Evolutionary conservation across 2,329 filamentous ascomycete species (phyloP).

Genomic region (Cylindrodendrum hubeiense): DNA sequence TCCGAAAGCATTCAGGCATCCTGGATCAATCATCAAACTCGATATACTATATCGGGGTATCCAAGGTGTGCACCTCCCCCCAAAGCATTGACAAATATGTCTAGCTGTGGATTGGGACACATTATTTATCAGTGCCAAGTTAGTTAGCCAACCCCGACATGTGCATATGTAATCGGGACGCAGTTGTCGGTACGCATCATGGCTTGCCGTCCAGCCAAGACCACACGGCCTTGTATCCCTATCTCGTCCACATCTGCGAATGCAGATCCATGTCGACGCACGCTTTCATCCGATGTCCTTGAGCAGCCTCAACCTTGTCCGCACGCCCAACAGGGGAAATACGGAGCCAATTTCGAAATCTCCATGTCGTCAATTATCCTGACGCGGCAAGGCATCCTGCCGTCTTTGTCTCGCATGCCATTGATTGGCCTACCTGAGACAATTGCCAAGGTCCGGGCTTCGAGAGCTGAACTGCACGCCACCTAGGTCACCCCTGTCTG

Average conservation of each 20-base stretch:
- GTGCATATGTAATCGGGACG: too few relatives aligned
- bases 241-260: background rate
- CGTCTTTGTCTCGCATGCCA: background rate
- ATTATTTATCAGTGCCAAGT: too few relatives aligned
- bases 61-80: too few relatives aligned
- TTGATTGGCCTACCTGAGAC: background rate
- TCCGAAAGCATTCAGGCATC: too few relatives aligned
- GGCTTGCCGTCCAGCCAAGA: too few relatives aligned
- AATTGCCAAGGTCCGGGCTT: conserved; percentile 2
- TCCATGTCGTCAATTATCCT: background rate
- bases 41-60: too few relatives aligned
- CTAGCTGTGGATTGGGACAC: too few relatives aligned
- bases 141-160: too few relatives aligned
- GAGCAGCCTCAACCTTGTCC: background rate
- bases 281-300: background rate
- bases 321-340: background rate
- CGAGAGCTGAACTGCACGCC: conserved; percentile 10
- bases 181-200: too few relatives aligned
- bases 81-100: too few relatives aligned
- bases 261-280: background rate
- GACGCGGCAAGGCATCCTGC: background rate
- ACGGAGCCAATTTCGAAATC: background rate
- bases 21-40: too few relatives aligned
- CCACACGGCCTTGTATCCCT: too few relatives aligned
- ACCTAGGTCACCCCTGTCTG: conserved; percentile 20